A percentile compares a stretch with the other conserved stretches of the same genome.
Conservation (phyloP, 2,329 filamentous ascomycete species). For the Nemania diffusa region DNA sequence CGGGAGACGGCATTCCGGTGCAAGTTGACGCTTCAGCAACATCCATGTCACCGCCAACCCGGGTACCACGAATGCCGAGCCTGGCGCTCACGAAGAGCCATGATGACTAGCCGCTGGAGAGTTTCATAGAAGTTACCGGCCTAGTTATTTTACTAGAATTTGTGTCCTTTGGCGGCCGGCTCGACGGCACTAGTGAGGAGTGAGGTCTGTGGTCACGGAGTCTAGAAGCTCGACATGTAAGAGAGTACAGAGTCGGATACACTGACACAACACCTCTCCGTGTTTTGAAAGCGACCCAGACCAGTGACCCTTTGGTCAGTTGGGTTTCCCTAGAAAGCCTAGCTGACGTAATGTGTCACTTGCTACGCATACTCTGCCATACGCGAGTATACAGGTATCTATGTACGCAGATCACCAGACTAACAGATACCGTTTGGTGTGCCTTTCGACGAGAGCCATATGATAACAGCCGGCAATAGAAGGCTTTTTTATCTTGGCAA, state of each 20-base stretch:
- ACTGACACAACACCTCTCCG: background rate
- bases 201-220: background rate
- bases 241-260: background rate
- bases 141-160: background rate
- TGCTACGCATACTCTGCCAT: background rate
- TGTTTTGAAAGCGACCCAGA: conserved; percentile 24
- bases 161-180: background rate
- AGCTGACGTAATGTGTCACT: background rate
- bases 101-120: conserved; percentile 7
- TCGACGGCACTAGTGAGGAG: background rate
- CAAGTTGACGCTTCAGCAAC: background rate
- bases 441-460: background rate
- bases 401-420: background rate
- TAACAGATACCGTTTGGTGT: background rate
- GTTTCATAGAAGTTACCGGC: background rate
- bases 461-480: background rate
- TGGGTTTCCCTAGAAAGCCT: background rate
- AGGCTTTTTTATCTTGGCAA: background rate
- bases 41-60: background rate
- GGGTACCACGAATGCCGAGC: conserved; percentile 18
- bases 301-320: background rate
- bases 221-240: background rate
- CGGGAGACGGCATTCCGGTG: conserved; percentile 11
- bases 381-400: background rate
- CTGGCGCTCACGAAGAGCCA: background rate